phyloP scores from a whole-genome alignment of 352 stramenopile species.

The Phytophthora hibernalis region DNA sequence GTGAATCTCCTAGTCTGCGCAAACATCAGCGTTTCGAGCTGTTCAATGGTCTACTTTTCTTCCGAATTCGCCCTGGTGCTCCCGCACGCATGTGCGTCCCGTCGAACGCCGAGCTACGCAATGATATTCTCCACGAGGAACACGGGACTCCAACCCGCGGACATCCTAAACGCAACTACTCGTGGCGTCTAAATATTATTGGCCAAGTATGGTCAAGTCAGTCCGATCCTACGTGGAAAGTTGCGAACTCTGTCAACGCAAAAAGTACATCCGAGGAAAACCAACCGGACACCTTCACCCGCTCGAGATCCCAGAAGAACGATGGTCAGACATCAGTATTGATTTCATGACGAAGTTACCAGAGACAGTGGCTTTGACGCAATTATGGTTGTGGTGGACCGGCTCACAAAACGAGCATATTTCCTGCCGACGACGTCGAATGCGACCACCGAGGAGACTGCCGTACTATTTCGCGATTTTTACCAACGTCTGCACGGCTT shows the following conservation, averaged over 20 bases:
- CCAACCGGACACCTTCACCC: slow-evolving; percentile 4
- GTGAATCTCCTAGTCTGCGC: not conserved
- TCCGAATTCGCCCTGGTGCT: slow-evolving; percentile 5
- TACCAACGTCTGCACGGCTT: slow-evolving; percentile 28
- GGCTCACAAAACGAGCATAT: slow-evolving; percentile 14
- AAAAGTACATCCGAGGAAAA: slow-evolving; percentile 7
- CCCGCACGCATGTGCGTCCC: not conserved
- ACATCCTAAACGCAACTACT: slow-evolving; percentile 9
- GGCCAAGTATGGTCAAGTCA: slow-evolving; percentile 1
- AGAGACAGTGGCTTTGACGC: not conserved
- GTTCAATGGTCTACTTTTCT: not conserved
- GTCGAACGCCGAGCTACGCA: not conserved
- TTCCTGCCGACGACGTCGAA: slow-evolving; percentile 13
- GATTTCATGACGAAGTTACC: slow-evolving; percentile 17
- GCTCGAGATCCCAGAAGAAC: slow-evolving; percentile 9
- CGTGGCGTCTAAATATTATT: slow-evolving; percentile 20
- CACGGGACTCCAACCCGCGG: slow-evolving; percentile 5
- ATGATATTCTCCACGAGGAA: slow-evolving; percentile 9
- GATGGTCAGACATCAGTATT: slow-evolving; percentile 18
- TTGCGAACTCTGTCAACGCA: slow-evolving; percentile 20
- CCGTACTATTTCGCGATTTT: slow-evolving; percentile 6
- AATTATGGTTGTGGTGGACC: slow-evolving; percentile 6
- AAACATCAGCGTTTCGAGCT: not conserved
- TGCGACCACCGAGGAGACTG: not conserved
- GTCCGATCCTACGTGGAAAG: slow-evolving; percentile 6